Conservation (phyloP, 2,329 filamentous ascomycete species). For the Penicillium expansum region DNA sequence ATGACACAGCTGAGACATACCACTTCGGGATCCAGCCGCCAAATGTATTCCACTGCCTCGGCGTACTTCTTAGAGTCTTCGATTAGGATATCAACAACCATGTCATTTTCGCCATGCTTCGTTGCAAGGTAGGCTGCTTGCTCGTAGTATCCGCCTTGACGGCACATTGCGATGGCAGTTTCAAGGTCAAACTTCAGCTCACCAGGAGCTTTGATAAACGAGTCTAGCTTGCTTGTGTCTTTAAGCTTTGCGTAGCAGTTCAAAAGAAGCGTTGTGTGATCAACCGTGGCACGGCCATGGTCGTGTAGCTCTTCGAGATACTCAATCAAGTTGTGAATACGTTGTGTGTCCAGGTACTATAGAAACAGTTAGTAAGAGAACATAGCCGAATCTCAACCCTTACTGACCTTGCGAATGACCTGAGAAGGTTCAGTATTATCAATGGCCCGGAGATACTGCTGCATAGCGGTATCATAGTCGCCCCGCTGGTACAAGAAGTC, state of each 20-base stretch:
- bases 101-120: conserved; percentile 87
- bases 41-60: conserved; percentile 88
- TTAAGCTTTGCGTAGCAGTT: conserved; percentile 99
- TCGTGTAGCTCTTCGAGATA: conserved; percentile 96
- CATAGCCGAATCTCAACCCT: neutral
- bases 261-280: conserved; percentile 89
- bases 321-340: conserved; percentile 95
- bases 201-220: conserved; percentile 86
- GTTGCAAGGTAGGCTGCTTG: conserved; percentile 94
- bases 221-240: conserved; percentile 92
- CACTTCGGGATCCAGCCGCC: conserved; percentile 74
- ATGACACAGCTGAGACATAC: conserved; percentile 48
- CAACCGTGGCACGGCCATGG: conserved; percentile 85
- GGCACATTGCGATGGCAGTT: conserved; percentile 94
- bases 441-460: conserved; percentile 93
- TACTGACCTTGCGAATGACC: conserved; percentile 77
- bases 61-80: conserved; percentile 90
- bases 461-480: conserved; percentile 98
- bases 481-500: conserved; percentile 93
- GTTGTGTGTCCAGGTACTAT: conserved; percentile 90
- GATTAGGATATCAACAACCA: conserved; percentile 93
- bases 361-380: conserved; percentile 15
- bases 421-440: conserved; percentile 95
- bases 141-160: conserved; percentile 94
- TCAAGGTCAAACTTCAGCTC: conserved; percentile 96